Evolutionary conservation across 1,139 yeast species (phyloP).

Genomic region (Entelexis sorbosivorans): DNA sequence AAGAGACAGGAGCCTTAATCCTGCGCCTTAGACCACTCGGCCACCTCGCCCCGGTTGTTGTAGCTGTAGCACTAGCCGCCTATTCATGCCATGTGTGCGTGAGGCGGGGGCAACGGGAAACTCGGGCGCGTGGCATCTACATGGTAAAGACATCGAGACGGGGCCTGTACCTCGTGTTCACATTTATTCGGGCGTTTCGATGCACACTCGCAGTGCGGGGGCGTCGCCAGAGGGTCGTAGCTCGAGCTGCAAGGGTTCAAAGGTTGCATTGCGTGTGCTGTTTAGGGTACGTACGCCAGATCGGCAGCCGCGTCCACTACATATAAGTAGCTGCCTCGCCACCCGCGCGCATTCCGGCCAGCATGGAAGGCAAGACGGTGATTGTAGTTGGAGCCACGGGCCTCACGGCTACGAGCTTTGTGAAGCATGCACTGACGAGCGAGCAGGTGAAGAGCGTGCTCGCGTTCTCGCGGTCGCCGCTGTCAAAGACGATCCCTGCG

Average conservation of each 20-base stretch:
- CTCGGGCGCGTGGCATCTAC: no score
- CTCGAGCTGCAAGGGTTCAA: no score
- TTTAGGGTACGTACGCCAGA: neutral
- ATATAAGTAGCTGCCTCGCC: neutral
- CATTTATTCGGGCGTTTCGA: no score
- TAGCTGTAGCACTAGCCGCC: neutral
- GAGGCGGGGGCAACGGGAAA: no score
- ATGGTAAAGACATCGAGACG: no score
- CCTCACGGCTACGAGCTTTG: constrained; percentile 17
- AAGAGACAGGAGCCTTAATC: constrained; percentile 30
- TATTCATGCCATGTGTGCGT: no score
- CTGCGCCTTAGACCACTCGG: constrained; percentile 32
- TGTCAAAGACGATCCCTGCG: neutral
- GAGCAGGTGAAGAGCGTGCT: constrained; percentile 8
- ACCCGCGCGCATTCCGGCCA: neutral
- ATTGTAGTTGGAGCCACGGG: constrained; percentile 23
- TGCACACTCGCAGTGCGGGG: no score
- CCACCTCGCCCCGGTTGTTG: constrained; percentile 23
- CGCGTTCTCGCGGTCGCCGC: constrained; percentile 16
- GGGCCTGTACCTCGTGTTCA: no score
- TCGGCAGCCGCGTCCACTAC: neutral
- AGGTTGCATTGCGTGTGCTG: neutral
- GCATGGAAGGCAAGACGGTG: constrained; percentile 4
- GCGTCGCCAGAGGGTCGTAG: no score
- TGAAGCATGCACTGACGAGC: constrained; percentile 8